Percentiles rank a stretch among this genome's conserved stretches.
These are phyloP conservation scores for Lichtheimia corymbifera DNA, from an alignment of 371 early-diverging fungal species.

Conservation along the genomic window DNA sequence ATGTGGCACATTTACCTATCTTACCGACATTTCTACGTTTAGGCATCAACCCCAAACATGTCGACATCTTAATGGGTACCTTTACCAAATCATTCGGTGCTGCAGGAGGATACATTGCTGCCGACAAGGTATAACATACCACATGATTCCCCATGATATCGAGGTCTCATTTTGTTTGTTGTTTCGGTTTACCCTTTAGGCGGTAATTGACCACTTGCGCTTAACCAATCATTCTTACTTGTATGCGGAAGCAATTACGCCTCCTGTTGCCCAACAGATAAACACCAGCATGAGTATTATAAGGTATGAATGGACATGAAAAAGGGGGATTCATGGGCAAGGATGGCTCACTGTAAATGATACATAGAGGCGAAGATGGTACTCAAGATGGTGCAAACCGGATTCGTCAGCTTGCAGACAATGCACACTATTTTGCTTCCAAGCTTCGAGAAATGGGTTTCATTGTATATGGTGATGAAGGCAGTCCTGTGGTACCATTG, in stretches of 20 bases:
- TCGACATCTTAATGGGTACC: constrained; percentile 99
- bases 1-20: background rate
- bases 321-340: too few species aligned
- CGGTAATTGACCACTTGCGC: constrained; percentile 86
- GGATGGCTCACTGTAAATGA: too few species aligned
- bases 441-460: constrained; percentile 90
- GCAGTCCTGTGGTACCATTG: constrained; percentile 95
- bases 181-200: constrained; percentile 22
- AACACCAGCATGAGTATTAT: constrained; percentile 84
- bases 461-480: constrained; percentile 93
- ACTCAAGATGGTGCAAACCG: constrained; percentile 81
- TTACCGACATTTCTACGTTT: constrained; percentile 27
- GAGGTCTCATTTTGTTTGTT: background rate
- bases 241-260: constrained; percentile 94
- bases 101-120: constrained; percentile 97
- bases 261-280: constrained; percentile 90
- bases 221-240: constrained; percentile 80
- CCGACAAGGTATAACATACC: constrained; percentile 31
- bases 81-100: constrained; percentile 99
- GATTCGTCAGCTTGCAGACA: constrained; percentile 83
- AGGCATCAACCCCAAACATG: constrained; percentile 85
- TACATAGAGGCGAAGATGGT: constrained; percentile 79
- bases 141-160: background rate
- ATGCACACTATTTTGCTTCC: constrained; percentile 82
- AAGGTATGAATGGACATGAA: constrained; percentile 9